Evolutionary conservation across 2,329 filamentous ascomycete species (phyloP).

Genomic region (Beauveria australis): DNA sequence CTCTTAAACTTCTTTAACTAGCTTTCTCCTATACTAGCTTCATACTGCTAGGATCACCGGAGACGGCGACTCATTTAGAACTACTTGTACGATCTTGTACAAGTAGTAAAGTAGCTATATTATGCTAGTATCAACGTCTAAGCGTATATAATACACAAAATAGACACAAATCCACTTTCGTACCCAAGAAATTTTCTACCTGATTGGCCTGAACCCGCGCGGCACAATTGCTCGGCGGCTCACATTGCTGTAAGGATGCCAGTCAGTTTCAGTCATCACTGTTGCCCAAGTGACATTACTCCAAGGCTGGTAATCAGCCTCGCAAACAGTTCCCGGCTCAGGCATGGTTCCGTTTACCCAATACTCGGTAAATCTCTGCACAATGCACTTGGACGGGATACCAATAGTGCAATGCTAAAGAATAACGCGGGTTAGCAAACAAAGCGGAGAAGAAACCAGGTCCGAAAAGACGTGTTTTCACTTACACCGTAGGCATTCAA

Average conservation of each 20-base stretch:
- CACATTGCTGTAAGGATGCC: not conserved
- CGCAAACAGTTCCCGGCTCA: constrained; percentile 2
- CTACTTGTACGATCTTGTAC: too few relatives aligned
- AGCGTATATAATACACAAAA: too few relatives aligned
- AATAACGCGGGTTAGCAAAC: not conserved
- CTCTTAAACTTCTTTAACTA: too few relatives aligned
- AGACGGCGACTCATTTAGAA: too few relatives aligned
- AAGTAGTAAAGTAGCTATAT: too few relatives aligned
- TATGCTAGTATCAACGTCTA: too few relatives aligned
- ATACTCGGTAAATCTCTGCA: constrained; percentile 7
- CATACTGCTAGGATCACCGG: too few relatives aligned
- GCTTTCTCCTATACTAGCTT: too few relatives aligned
- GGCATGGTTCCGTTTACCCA: constrained; percentile 12
- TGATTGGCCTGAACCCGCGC: not conserved
- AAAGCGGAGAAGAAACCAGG: not conserved
- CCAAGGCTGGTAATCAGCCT: constrained; percentile 9
- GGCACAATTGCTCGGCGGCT: not conserved
- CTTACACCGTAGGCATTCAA: constrained; percentile 29
- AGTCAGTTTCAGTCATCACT: not conserved
- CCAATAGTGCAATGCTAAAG: not conserved
- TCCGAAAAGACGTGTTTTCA: not conserved
- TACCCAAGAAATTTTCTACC: too few relatives aligned
- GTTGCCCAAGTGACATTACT: not conserved
- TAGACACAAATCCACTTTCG: too few relatives aligned
- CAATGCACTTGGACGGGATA: constrained; percentile 8